These are phyloP conservation scores for Penstemon davidsonii DNA, from an alignment of 257 asterid species.

Conservation along the genomic window DNA sequence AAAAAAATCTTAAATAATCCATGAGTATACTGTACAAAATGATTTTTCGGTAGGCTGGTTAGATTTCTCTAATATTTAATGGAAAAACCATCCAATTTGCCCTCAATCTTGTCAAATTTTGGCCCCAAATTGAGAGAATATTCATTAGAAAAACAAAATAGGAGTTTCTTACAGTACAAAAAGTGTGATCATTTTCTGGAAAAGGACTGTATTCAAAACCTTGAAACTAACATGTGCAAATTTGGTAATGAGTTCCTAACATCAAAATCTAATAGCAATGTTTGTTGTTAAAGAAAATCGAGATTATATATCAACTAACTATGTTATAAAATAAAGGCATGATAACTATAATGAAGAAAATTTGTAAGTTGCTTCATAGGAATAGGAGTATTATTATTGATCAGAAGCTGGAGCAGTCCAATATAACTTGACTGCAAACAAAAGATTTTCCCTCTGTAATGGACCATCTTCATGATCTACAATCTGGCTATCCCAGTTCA, in stretches of 20 bases:
- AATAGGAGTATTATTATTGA: slow-evolving; percentile 8
- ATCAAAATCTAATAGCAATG: neutral
- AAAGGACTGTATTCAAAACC: no score
- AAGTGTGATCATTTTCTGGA: no score
- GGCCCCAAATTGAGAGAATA: no score
- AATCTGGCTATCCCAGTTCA: slow-evolving; percentile 79
- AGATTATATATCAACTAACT: neutral
- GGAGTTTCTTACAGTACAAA: no score
- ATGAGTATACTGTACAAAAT: no score
- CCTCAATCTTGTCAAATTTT: no score
- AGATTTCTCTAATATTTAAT: no score
- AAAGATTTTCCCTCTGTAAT: slow-evolving; percentile 74
- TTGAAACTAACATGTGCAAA: no score
- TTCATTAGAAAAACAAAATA: no score
- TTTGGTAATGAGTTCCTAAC: neutral
- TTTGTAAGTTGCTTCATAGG: neutral
- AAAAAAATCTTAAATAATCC: no score
- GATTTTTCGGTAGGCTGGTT: no score
- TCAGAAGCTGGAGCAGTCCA: slow-evolving; percentile 72
- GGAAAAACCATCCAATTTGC: no score
- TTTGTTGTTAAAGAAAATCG: neutral
- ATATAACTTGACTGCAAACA: slow-evolving; percentile 72
- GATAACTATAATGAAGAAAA: neutral
- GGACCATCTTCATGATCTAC: slow-evolving; percentile 90
- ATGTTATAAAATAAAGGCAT: neutral